These are phyloP conservation scores for Adansonia madagascariensis DNA, from an alignment of 441 rosid genomes.

Conservation along the genomic window DNA sequence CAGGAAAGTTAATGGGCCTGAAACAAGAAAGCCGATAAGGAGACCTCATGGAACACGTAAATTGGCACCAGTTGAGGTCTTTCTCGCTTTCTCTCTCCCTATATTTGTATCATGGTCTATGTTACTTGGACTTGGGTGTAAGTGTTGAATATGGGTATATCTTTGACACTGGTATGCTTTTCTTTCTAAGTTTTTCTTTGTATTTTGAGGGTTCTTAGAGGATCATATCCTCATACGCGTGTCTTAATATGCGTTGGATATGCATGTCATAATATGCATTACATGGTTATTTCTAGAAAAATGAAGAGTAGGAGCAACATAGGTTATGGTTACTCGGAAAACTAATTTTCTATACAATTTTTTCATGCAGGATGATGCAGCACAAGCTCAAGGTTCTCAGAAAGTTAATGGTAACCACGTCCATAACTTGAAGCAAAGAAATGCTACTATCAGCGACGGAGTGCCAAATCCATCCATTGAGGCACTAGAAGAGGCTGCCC, in stretches of 20 bases:
- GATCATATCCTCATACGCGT: too few relatives aligned
- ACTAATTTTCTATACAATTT: conserved; percentile 16
- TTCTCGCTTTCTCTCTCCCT: conserved; percentile 21
- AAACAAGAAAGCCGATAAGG: conserved; percentile 63
- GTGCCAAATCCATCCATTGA: conserved; percentile 50
- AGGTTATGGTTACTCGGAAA: conserved; percentile 1
- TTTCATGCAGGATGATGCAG: conserved; percentile 49
- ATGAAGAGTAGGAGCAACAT: too few relatives aligned
- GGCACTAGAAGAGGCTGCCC: conserved; percentile 57
- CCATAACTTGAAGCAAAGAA: conserved; percentile 39
- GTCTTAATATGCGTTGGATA: too few relatives aligned
- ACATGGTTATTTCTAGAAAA: too few relatives aligned
- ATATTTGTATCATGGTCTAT: background rate
- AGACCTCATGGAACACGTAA: conserved; percentile 54
- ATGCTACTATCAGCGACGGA: conserved; percentile 43
- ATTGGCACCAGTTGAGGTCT: conserved; percentile 73
- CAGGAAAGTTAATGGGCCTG: conserved; percentile 62
- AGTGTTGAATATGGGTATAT: too few relatives aligned
- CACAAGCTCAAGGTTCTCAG: conserved; percentile 37
- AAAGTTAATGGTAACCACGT: conserved; percentile 38
- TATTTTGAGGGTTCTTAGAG: too few relatives aligned
- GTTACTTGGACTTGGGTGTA: too few relatives aligned
- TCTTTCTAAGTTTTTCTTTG: too few relatives aligned
- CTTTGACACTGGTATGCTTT: too few relatives aligned
- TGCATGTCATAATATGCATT: too few relatives aligned